Evolutionary conservation across 352 stramenopile species (phyloP).

Genomic region (Bremia lactucae): DNA sequence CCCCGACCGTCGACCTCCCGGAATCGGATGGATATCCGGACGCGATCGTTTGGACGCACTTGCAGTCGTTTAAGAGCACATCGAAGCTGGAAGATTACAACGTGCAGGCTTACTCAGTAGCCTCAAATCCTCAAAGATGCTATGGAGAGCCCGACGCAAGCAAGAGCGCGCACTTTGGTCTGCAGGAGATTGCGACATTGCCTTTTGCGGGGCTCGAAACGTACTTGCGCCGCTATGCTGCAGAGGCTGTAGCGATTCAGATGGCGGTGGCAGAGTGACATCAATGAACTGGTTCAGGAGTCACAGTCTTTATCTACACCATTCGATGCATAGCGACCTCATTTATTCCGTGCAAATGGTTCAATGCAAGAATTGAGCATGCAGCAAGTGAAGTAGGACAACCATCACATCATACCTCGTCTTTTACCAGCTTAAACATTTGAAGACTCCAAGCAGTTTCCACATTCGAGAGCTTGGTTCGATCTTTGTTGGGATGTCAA

Average conservation of each 20-base stretch:
- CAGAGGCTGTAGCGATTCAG: slow-evolving; percentile 15
- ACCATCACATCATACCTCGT: too few species aligned
- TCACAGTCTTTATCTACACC: too few species aligned
- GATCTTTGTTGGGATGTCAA: too few species aligned
- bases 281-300: too few species aligned
- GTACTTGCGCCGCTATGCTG: slow-evolving; percentile 16
- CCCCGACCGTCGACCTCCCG: slow-evolving; percentile 13
- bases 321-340: too few species aligned
- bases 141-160: slow-evolving; percentile 36
- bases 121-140: slow-evolving; percentile 41
- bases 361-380: too few species aligned
- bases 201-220: slow-evolving; percentile 17
- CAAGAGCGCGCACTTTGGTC: slow-evolving; percentile 19
- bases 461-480: too few species aligned
- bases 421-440: too few species aligned
- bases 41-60: slow-evolving; percentile 54
- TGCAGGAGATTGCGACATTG: slow-evolving; percentile 10
- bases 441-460: too few species aligned
- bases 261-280: too few species aligned
- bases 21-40: slow-evolving; percentile 31
- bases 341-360: too few species aligned
- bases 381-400: too few species aligned
- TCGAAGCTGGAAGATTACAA: slow-evolving; percentile 30
- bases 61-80: slow-evolving; percentile 45
- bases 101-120: slow-evolving; percentile 41